Base-by-base conservation (phyloP, 108 stramenopile species). In the Skeletonema costatum region DNA sequence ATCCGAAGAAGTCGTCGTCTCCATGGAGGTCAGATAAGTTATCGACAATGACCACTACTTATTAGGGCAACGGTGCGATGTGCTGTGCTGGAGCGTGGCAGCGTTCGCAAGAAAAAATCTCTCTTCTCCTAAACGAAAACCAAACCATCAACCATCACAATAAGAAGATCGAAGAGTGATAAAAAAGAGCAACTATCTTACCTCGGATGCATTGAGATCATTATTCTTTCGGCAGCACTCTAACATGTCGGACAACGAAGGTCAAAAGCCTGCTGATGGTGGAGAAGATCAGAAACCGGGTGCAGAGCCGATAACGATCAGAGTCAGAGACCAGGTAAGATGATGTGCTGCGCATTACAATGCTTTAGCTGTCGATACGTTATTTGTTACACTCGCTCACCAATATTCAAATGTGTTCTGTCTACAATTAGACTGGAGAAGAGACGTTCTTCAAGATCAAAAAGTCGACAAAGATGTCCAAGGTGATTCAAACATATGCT, bases 391-490 rank as follows among this genome's bases (percentile, higher is more conserved):
- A 36, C 53, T 61, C 31, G n/a, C 29, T 65, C 33, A 30, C 29
- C 16, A 44, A n/a, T n/a, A n/a, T n/a, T n/a, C n/a, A 36, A 0
- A 21, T 44, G 35, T 11, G n/a, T 13, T 30, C 11, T 21, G 0
- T 19, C 59, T 56, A 32, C 71, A 10, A 56, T 9, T 56, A 94
- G 95, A 97, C 88, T 36, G 96, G 98, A 53, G 95, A 97, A 71
- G 95, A 96, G 78, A 98, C 95, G 1, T 94, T 90, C 71, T 99
- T 98, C 90, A 99, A 98, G 85, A 96, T 99, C 86, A 99, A 99
- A 78, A 97, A 90, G 82, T 90, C 90, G 0, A 98, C 98, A 65
- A 97, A 96, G 83, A 97, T 99, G 96, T 76, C 75, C 41, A 99
- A 98, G 78, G 96, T 99, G 12, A 95, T 98, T 74, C 82, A 89